Percentiles rank a stretch among this genome's conserved stretches.
phyloP scores from a whole-genome alignment of 768 basidiomycete genomes.

The Gymnopilus junonius region DNA sequence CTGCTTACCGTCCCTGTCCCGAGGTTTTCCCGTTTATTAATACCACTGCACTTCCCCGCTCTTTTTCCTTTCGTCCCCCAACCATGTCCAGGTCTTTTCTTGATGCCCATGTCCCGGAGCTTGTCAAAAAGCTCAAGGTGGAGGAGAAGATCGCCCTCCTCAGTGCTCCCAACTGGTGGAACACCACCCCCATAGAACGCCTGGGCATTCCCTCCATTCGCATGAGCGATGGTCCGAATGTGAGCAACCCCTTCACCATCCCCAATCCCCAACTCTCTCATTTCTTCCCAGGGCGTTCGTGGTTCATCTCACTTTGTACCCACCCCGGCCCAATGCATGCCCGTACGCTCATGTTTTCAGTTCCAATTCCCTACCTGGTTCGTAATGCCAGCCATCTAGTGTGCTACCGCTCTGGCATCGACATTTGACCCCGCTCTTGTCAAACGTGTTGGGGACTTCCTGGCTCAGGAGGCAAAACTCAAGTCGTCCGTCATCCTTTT shows the following conservation, averaged over 20 bases:
- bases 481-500: conserved; percentile 68
- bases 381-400: conserved; percentile 39
- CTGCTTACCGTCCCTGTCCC: background rate
- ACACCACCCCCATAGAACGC: conserved; percentile 58
- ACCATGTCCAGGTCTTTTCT: conserved; percentile 51
- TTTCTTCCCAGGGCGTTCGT: conserved; percentile 56
- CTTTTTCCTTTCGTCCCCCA: conserved; percentile 26
- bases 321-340: conserved; percentile 67
- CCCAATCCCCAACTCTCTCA: background rate
- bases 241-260: conserved; percentile 18
- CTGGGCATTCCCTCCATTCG: conserved; percentile 69
- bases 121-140: conserved; percentile 55
- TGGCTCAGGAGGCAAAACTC: conserved; percentile 68
- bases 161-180: conserved; percentile 75
- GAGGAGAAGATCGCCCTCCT: conserved; percentile 70
- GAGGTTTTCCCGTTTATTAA: conserved; percentile 19
- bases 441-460: conserved; percentile 55
- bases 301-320: conserved; percentile 69
- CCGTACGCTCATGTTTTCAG: conserved; percentile 41
- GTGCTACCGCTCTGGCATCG: conserved; percentile 70
- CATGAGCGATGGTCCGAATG: conserved; percentile 76
- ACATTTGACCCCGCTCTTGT: conserved; percentile 70
- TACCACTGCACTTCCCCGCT: conserved; percentile 7
- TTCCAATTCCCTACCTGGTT: conserved; percentile 3
- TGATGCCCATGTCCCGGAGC: conserved; percentile 52